Percentiles rank a stretch among this genome's conserved stretches.
Conservation (phyloP, 1,284 basidiomycete genomes). For the Fomitopsis betulina region DNA sequence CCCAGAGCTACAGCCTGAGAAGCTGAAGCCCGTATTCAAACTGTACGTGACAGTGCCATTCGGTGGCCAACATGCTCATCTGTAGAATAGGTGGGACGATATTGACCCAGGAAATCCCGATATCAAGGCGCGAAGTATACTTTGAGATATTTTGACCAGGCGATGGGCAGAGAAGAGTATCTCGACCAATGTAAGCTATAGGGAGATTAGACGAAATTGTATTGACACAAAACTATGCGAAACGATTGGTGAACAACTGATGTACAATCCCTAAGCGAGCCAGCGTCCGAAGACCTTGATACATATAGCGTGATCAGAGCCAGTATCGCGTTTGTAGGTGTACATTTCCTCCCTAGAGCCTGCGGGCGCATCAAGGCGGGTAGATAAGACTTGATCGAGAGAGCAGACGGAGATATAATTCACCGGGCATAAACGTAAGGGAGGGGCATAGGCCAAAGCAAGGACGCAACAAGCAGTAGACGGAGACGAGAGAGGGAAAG, state of each 20-base stretch:
- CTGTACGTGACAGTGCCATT: conserved; percentile 31
- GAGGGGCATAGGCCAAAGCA: background rate
- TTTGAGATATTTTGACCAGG: background rate
- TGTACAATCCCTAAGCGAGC: conserved; percentile 1
- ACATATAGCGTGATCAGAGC: background rate
- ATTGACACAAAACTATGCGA: conserved; percentile 1
- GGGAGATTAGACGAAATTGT: background rate
- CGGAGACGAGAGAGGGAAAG: background rate
- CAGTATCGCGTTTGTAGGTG: background rate
- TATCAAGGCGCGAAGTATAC: conserved; percentile 7
- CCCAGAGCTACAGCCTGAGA: conserved; percentile 69
- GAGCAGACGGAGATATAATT: background rate
- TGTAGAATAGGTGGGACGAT: conserved; percentile 12
- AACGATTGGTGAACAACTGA: background rate
- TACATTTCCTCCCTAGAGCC: background rate
- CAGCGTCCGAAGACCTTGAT: background rate
- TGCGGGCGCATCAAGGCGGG: background rate
- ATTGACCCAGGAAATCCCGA: conserved; percentile 12
- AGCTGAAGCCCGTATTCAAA: conserved; percentile 48
- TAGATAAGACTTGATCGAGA: background rate
- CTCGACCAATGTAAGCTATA: background rate
- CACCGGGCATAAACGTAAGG: background rate
- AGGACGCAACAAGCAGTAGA: background rate
- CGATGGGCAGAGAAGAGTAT: background rate
- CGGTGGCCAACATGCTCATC: background rate